Base-by-base conservation (phyloP, 257 asterid genomes). In the Petunia axillaris region DNA sequence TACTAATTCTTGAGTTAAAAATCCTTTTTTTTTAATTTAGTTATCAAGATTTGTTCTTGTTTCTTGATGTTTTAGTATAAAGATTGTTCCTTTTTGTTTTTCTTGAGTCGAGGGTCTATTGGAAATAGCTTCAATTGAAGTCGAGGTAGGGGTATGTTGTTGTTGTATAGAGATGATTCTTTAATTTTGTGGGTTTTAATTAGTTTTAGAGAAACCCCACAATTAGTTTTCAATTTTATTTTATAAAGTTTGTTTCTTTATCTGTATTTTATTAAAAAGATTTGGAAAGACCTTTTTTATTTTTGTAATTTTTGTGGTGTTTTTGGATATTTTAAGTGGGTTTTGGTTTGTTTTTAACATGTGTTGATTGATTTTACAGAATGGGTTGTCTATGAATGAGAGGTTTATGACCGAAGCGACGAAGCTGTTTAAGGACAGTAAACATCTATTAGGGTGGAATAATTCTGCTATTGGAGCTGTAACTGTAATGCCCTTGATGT, bases 361-460 rank as follows among this genome's bases (percentile, higher is more conserved):
- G 73, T 59, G 25, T 59, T 77, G 70, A 35, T 83, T 76, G 64
- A 65, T 9, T 75, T 6, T 84, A n/a, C 91, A 95, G 98, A 89
- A 85, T 81, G 93, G 87, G 65, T 81, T 95, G 60, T 85, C 79
- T 53, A 44, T 87, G 85, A 93, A 86, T 16, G 93, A 82, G 78
- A 75, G 82, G 80, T 76, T 87, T 73, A 74, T 87, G 84, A 83
- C 74, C 38, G 88, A 89, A 87, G 94, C 94, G 2, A 84, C 83
- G 9, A 89, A 90, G 87, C 86, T 95, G 63, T 91, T 93, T 71
- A 89, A 82, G 5, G 94, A 92, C 80, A 91, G 91, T 88, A 92
- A 89, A 83, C 89, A 79, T 87, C 84, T 92, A 85, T 85, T 91
- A 80, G 64, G 79, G 77, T 82, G 89, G 63, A 93, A 84, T 83